phyloP scores from a whole-genome alignment of 352 stramenopile species.

The Peronospora farinosa region DNA sequence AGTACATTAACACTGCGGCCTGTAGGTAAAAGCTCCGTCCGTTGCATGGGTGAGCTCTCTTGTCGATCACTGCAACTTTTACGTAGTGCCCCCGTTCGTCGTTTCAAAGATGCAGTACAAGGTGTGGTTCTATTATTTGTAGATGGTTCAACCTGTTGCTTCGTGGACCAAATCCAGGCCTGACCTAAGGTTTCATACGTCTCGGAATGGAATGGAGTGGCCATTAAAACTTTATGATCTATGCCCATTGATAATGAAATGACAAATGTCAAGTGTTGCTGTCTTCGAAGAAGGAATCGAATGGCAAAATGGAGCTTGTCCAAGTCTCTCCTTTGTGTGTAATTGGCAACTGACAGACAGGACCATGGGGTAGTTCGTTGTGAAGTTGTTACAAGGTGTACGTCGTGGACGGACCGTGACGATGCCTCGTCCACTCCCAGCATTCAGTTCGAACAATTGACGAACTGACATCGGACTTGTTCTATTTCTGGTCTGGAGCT shows the following conservation, averaged over 20 bases:
- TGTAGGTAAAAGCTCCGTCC: constrained; percentile 10
- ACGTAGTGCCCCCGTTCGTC: constrained; percentile 20
- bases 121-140: constrained; percentile 4
- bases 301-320: too few relatives aligned
- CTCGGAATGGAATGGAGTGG: constrained; percentile 20
- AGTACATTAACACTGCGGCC: constrained; percentile 32
- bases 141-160: constrained; percentile 27
- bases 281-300: too few relatives aligned
- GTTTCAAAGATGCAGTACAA: constrained; percentile 26
- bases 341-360: constrained; percentile 18
- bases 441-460: constrained; percentile 17
- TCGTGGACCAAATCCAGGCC: constrained; percentile 31
- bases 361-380: constrained; percentile 4
- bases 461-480: constrained; percentile 1
- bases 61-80: constrained; percentile 39
- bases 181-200: constrained; percentile 37
- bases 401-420: constrained; percentile 10
- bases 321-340: neutral
- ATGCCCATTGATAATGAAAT: constrained; percentile 13
- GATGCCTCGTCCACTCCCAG: constrained; percentile 11
- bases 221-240: constrained; percentile 10
- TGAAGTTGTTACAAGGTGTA: constrained; percentile 1
- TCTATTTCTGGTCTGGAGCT: constrained; percentile 8
- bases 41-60: constrained; percentile 14
- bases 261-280: too few relatives aligned